phyloP scores from a whole-genome alignment of 1,284 basidiomycete genomes.

The Garcileccinum viscosum region DNA sequence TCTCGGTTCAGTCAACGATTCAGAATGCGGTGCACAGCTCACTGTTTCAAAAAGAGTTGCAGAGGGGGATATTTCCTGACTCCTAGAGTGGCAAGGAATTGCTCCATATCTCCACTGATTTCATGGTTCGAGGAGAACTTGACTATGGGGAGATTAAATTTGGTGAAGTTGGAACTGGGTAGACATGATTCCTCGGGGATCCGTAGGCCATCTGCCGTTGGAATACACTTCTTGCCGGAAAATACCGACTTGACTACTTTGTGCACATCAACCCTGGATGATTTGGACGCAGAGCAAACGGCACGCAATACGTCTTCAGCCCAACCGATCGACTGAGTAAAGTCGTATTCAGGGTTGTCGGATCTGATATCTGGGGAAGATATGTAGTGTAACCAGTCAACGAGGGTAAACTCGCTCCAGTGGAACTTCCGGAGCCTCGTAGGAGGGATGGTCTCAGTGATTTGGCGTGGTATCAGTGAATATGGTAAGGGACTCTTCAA shows the following conservation, averaged over 20 bases:
- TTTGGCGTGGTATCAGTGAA: slow-evolving; percentile 71
- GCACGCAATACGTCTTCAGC: slow-evolving; percentile 79
- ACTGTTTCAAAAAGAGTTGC: slow-evolving; percentile 69
- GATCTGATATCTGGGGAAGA: slow-evolving; percentile 51
- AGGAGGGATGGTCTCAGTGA: slow-evolving; percentile 67
- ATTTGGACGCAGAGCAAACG: slow-evolving; percentile 66
- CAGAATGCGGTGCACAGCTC: background rate
- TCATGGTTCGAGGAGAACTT: slow-evolving; percentile 67
- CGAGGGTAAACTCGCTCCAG: slow-evolving; percentile 80
- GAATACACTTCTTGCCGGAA: slow-evolving; percentile 72
- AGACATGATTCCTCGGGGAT: slow-evolving; percentile 83
- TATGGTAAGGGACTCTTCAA: slow-evolving; percentile 79
- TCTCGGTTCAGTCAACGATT: background rate
- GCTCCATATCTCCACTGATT: slow-evolving; percentile 77
- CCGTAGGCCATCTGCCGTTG: slow-evolving; percentile 80
- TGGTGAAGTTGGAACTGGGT: slow-evolving; percentile 77
- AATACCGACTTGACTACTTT: slow-evolving; percentile 62
- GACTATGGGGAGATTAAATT: slow-evolving; percentile 66
- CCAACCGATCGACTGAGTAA: slow-evolving; percentile 73
- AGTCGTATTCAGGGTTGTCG: slow-evolving; percentile 60
- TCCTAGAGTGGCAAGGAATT: slow-evolving; percentile 75
- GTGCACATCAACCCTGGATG: slow-evolving; percentile 36
- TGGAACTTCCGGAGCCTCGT: slow-evolving; percentile 64
- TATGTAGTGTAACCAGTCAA: slow-evolving; percentile 78
- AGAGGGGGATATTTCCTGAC: slow-evolving; percentile 90